A percentile compares a stretch with the other conserved stretches of the same genome.
Conservation (phyloP, 768 basidiomycete species). For the Lactarius akahatsu region DNA sequence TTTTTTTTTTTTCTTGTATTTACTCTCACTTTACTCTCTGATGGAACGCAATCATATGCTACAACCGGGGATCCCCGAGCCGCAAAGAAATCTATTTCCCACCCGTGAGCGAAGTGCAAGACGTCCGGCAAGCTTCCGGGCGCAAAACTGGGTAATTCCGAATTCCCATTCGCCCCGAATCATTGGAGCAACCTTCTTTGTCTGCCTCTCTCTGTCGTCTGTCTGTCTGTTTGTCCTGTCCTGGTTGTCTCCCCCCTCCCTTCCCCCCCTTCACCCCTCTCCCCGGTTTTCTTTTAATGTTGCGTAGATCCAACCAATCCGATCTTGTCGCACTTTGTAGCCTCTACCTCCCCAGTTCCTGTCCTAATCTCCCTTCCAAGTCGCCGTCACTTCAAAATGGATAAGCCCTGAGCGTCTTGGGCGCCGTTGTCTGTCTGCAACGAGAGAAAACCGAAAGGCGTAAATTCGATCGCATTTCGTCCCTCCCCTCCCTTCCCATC, state of each 20-base stretch:
- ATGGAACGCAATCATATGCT: conserved; percentile 17
- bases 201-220: background rate
- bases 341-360: conserved; percentile 1
- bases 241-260: background rate
- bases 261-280: background rate
- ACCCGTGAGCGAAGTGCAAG: conserved; percentile 4
- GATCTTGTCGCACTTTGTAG: conserved; percentile 11
- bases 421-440: conserved; percentile 6
- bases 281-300: conserved; percentile 20
- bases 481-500: background rate
- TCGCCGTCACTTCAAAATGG: conserved; percentile 25
- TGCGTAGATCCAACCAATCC: conserved; percentile 18
- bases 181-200: conserved; percentile 1
- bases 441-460: background rate
- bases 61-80: conserved; percentile 19
- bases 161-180: conserved; percentile 6
- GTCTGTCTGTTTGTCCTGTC: background rate
- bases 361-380: conserved; percentile 16
- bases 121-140: conserved; percentile 24
- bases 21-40: conserved; percentile 7
- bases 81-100: background rate
- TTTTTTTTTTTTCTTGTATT: background rate
- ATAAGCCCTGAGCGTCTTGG: conserved; percentile 23
- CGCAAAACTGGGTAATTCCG: conserved; percentile 20
- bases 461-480: conserved; percentile 22